These are phyloP conservation scores for Dacryopinax spathularia DNA, from an alignment of 768 basidiomycete genomes.

Conservation along the genomic window DNA sequence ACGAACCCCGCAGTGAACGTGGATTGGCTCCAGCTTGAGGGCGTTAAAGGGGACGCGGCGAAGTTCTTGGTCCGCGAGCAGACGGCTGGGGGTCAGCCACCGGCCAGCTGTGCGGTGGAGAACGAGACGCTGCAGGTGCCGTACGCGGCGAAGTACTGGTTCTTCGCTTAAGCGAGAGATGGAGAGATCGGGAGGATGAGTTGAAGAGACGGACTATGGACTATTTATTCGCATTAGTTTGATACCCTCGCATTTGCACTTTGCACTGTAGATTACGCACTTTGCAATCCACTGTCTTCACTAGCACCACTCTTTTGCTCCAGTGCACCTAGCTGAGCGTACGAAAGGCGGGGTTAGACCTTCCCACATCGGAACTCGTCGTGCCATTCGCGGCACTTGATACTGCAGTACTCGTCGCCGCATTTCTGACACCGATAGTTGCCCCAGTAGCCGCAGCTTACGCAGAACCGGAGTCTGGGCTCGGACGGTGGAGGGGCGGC, in stretches of 20 bases:
- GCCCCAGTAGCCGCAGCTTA: conserved; percentile 80
- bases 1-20: conserved; percentile 27
- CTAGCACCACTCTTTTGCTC: too few species aligned
- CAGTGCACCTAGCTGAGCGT: too few species aligned
- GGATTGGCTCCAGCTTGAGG: conserved; percentile 41
- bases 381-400: conserved; percentile 58
- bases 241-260: too few species aligned
- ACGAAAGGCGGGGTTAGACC: too few species aligned
- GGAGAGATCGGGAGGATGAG: background rate
- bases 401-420: conserved; percentile 60
- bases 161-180: conserved; percentile 13
- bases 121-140: conserved; percentile 16
- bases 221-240: background rate
- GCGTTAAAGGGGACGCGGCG: conserved; percentile 36
- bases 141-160: conserved; percentile 22
- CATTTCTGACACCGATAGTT: conserved; percentile 66
- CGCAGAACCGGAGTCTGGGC: conserved; percentile 59
- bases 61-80: conserved; percentile 37
- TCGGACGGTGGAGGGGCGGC: conserved; percentile 42
- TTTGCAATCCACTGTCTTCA: too few species aligned
- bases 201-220: background rate
- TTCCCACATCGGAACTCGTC: conserved; percentile 66
- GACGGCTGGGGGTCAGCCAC: conserved; percentile 42
- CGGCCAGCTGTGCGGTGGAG: conserved; percentile 29
- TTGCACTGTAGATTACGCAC: too few species aligned